Base-by-base conservation (phyloP, 2,329 filamentous ascomycete species). In the Raffaelea ambrosiae region DNA sequence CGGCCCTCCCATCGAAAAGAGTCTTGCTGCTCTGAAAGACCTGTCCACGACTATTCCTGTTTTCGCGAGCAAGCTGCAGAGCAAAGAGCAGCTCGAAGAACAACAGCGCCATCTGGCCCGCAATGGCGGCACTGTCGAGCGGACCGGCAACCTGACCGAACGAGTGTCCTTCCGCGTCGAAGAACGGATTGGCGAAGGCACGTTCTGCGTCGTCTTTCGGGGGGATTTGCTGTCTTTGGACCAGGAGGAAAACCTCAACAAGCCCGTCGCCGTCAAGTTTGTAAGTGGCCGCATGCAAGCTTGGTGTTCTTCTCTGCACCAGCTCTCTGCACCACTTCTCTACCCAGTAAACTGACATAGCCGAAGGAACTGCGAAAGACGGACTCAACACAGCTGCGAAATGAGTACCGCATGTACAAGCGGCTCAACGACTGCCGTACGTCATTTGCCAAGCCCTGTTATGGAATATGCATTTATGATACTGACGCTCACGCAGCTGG, bases 61-160 rank as follows among this genome's bases (percentile, higher is more conserved):
- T 4, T 46, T 51, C 16, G 8, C 22, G 13, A 14, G 18, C 7
- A 43, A 45, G 3, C 59, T 95, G 85, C n/a, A 97, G 70, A 1
- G 82, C 82, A n/a, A 88, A 81, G 61, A 97, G 96, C 3, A 95
- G 73, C 59, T 97, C 88, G 16, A 95, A 80, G 20, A 97, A 70
- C 1, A 91, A 90, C 54, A 55, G 45, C 44, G 22, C 13, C 9
- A 14, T 1, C 46, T 55, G 2, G 19, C 21, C 7, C 29, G 49
- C 11, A 33, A 26, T 22, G 47, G 46, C 3, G 52, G 50, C 11
- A 33, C 44, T 1, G 14, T 51, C 18, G 46, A 53, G 22, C 23
- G 31, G 16, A 49, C 48, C 4, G 48, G 49, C 39, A 40, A 21
- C 9, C 11, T 42, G 1, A 43, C 35, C 5, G 54, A 54, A n/a